phyloP scores from a whole-genome alignment of 345 rosid species.

The Sonneratia alba region DNA sequence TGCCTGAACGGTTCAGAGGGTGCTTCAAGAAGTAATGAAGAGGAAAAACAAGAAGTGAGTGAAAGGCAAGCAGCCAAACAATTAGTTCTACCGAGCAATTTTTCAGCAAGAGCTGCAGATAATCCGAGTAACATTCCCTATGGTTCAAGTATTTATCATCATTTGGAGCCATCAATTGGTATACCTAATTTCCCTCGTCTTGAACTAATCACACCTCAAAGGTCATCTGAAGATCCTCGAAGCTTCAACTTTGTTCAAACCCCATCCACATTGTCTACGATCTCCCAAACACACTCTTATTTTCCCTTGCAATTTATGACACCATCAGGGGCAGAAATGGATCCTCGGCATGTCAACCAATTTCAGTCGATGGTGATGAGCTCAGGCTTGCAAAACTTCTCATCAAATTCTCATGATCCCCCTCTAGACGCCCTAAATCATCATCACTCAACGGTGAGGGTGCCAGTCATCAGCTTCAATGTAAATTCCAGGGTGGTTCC shows the following conservation, averaged over 20 bases:
- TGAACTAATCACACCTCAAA: neutral
- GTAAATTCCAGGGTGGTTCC: neutral
- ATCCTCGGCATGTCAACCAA: neutral
- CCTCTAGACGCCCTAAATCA: neutral
- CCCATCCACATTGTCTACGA: neutral
- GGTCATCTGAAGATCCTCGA: neutral
- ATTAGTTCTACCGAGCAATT: neutral
- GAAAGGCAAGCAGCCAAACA: neutral
- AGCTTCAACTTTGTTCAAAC: neutral
- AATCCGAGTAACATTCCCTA: neutral
- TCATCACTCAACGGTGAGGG: neutral
- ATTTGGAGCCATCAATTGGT: neutral
- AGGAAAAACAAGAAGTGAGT: neutral
- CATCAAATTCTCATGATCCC: neutral
- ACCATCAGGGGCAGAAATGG: neutral
- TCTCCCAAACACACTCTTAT: neutral
- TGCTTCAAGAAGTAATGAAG: neutral
- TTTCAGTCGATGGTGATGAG: neutral
- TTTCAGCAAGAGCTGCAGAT: neutral
- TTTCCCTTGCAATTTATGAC: neutral
- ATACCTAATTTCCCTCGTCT: neutral
- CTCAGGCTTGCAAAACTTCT: slow-evolving; percentile 1
- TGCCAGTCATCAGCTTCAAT: neutral
- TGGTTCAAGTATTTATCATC: neutral
- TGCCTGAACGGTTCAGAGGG: neutral